Evolutionary conservation across 2,329 filamentous ascomycete genomes (phyloP), one percentile per base, ranked within the genome.

Genomic region (Penicillium sp.): DNA sequence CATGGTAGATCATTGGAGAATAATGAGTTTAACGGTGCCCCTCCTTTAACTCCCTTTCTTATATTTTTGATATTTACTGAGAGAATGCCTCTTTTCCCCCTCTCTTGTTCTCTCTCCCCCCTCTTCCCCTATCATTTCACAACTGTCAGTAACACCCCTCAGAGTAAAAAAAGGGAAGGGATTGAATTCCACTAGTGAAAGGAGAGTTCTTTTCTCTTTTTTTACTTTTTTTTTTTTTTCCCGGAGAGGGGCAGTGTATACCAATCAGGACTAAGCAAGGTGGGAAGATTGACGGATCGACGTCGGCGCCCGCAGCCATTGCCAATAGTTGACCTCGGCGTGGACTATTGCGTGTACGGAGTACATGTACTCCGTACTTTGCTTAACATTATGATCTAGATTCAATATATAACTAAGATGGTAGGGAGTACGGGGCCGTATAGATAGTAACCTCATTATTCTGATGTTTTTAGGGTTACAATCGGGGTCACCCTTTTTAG

Each of bases 231-330:
- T 38, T 38, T 30, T 16, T 31, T 50, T 44, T 44, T 14, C 22
- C 31, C 38, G 30, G 38, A 45, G 40, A 45, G 49, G 41, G 49
- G 25, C 22, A 47, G 33, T 25, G 31, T 52, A 65, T 62, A 55
- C 67, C 63, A 70, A 72, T 70, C 66, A 67, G 61, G 56, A 38
- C 52, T 44, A 69, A 60, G 68, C 62, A 71, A 71, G 67, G 69
- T 62, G 57, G 57, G 61, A 53, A 61, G 58, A 66, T 61, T 61
- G 63, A 65, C 63, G 65, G 70, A 71, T 73, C 70, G 70, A 72
- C 70, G 67, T 65, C 63, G 69, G 68, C 55, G 64, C 64, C 67
- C 65, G 66, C 66, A 64, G 65, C 67, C 67, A 70, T 69, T 70
- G 65, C 63, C 70, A 72, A 72, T 72, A 73, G 70, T 73, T 61